phyloP scores from a whole-genome alignment of 495 filamentous ascomycete species.

The Aspergillus homomorphus region DNA sequence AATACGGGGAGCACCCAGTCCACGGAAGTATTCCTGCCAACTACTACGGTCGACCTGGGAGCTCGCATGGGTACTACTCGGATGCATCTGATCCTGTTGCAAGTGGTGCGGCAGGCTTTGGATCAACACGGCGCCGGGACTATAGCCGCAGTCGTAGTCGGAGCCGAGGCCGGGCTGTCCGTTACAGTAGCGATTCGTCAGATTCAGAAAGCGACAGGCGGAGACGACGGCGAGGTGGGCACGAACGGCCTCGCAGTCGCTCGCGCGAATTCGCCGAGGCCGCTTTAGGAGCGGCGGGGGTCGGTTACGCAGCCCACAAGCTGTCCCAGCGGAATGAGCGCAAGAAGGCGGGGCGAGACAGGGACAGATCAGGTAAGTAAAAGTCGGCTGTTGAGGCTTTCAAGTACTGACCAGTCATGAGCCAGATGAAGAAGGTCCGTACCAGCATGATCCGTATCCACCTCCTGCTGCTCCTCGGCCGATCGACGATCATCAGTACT shows the following conservation, averaged over 20 bases:
- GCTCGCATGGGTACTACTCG: slow-evolving; percentile 42
- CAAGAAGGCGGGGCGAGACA: slow-evolving; percentile 45
- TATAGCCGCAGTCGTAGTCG: slow-evolving; percentile 35
- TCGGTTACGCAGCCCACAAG: slow-evolving; percentile 73
- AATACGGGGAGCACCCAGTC: slow-evolving; percentile 71
- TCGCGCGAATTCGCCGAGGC: slow-evolving; percentile 65
- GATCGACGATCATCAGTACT: slow-evolving; percentile 34
- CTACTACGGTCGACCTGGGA: slow-evolving; percentile 47
- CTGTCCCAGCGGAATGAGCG: slow-evolving; percentile 62
- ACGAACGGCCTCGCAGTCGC: slow-evolving; percentile 57
- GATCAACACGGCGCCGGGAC: slow-evolving; percentile 30
- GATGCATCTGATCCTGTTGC: slow-evolving; percentile 32
- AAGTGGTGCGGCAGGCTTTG: slow-evolving; percentile 21
- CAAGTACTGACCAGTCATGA: not conserved
- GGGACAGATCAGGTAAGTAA: slow-evolving; percentile 19
- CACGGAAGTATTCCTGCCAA: slow-evolving; percentile 49
- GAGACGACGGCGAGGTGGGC: slow-evolving; percentile 37
- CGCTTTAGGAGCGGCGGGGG: slow-evolving; percentile 66
- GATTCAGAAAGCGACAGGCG: slow-evolving; percentile 40
- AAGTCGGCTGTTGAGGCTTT: not conserved
- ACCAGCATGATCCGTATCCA: slow-evolving; percentile 43
- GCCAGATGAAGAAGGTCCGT: slow-evolving; percentile 32
- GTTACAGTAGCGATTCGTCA: slow-evolving; percentile 44
- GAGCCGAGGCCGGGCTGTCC: slow-evolving; percentile 38
- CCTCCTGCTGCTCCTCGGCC: slow-evolving; percentile 27